phyloP scores from a whole-genome alignment of 768 basidiomycete species.

The Termitomyces sp. region DNA sequence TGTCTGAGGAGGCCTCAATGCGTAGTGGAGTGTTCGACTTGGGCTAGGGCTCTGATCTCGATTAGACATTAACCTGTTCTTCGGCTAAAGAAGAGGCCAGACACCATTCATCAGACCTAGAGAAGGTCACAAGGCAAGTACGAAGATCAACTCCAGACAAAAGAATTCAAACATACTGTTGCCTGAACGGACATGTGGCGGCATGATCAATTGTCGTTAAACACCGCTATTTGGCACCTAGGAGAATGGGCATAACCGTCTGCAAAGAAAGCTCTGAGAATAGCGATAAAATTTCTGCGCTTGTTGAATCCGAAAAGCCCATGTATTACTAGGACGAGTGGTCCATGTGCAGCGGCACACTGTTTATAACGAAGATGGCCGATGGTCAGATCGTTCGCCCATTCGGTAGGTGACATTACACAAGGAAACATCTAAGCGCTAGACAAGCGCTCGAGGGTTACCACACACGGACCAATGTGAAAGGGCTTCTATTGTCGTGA shows the following conservation, averaged over 20 bases:
- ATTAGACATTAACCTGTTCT: no score
- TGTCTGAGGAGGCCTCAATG: background rate
- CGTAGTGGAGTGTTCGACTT: background rate
- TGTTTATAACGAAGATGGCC: background rate
- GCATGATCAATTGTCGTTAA: background rate
- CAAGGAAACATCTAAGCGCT: background rate
- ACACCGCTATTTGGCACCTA: background rate
- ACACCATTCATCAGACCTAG: background rate
- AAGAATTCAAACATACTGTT: background rate
- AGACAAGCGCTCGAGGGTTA: background rate
- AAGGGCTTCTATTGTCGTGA: background rate
- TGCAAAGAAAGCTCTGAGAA: background rate
- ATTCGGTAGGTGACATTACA: background rate
- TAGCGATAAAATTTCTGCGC: background rate
- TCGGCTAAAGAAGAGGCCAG: no score
- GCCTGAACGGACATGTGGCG: no score
- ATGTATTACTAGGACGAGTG: background rate
- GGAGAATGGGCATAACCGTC: background rate
- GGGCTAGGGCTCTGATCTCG: background rate
- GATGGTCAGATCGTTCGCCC: background rate
- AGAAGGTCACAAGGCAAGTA: background rate
- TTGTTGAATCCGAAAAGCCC: background rate
- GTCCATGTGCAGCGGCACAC: background rate
- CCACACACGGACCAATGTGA: background rate
- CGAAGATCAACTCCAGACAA: background rate